These are phyloP conservation scores for Penicillium sp. DNA, from an alignment of 2,329 filamentous ascomycete genomes.

Conservation along the genomic window DNA sequence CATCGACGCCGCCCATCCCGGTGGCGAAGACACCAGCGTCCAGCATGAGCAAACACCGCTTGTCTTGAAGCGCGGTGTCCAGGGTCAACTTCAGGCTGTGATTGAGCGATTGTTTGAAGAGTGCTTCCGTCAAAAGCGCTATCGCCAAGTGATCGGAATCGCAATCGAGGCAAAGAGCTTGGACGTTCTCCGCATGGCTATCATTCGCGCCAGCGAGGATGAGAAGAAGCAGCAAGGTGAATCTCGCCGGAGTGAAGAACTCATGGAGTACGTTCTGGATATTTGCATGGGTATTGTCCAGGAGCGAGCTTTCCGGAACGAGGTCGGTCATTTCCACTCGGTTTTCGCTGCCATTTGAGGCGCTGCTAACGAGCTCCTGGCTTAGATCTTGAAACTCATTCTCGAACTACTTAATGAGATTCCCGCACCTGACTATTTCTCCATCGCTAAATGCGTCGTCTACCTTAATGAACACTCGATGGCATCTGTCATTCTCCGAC, in stretches of 20 bases:
- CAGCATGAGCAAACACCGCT: conserved; percentile 58
- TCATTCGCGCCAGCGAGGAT: conserved; percentile 83
- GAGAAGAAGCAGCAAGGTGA: conserved; percentile 66
- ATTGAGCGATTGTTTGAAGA: conserved; percentile 88
- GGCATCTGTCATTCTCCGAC: conserved; percentile 79
- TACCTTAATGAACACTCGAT: conserved; percentile 90
- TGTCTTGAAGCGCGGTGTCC: conserved; percentile 68
- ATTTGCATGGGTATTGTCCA: conserved; percentile 99
- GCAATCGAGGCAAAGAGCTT: conserved; percentile 92
- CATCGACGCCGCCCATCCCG: conserved; percentile 56
- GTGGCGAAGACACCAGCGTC: conserved; percentile 55
- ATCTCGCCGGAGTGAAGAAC: conserved; percentile 69
- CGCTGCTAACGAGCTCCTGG: conserved; percentile 1
- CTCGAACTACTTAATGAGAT: conserved; percentile 94
- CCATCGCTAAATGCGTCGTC: conserved; percentile 95
- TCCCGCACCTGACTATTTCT: conserved; percentile 91
- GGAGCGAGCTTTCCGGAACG: conserved; percentile 77
- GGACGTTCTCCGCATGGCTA: conserved; percentile 79
- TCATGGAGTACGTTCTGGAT: conserved; percentile 93
- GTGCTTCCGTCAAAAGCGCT: conserved; percentile 80
- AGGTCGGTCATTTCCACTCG: conserved; percentile 45
- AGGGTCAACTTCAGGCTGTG: conserved; percentile 74
- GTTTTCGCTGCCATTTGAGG: neutral
- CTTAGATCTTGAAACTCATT: conserved; percentile 79
- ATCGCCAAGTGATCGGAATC: conserved; percentile 94